Evolutionary conservation across 306 rosid genomes (phyloP).

Genomic region (Nissolia schottii): DNA sequence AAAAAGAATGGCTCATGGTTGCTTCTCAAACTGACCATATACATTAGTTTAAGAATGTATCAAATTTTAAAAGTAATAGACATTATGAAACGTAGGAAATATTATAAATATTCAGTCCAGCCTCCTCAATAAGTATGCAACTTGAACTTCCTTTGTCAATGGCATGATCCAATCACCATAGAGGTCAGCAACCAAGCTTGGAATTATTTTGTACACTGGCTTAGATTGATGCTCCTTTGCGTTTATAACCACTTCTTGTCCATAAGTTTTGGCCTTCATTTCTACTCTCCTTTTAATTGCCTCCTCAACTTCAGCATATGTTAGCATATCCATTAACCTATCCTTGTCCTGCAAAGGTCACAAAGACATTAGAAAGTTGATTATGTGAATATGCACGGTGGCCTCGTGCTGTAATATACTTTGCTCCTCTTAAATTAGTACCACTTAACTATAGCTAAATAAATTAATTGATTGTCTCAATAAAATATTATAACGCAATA

Average conservation of each 20-base stretch:
- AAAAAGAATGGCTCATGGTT: background rate
- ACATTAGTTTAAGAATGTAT: too few relatives aligned
- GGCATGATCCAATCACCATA: constrained; percentile 89
- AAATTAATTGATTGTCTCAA: background rate
- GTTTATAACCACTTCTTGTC: constrained; percentile 46
- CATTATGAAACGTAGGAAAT: too few relatives aligned
- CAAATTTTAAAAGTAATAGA: too few relatives aligned
- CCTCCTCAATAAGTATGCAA: constrained; percentile 65
- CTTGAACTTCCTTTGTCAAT: constrained; percentile 77
- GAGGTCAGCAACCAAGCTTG: constrained; percentile 57
- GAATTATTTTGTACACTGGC: constrained; percentile 57
- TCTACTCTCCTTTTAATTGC: constrained; percentile 54
- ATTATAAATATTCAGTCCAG: constrained; percentile 46
- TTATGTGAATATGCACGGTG: background rate
- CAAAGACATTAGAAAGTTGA: background rate
- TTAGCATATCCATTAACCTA: constrained; percentile 59
- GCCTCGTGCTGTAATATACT: too few relatives aligned
- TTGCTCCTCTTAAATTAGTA: too few relatives aligned
- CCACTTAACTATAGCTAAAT: background rate
- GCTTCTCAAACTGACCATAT: background rate
- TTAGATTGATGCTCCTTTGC: constrained; percentile 24
- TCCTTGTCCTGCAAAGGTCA: constrained; percentile 51
- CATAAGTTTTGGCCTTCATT: constrained; percentile 57
- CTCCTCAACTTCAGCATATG: constrained; percentile 57
- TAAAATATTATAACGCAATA: background rate